phyloP scores from a whole-genome alignment of 495 filamentous ascomycete species.

The Jackrogersella multiformis region DNA sequence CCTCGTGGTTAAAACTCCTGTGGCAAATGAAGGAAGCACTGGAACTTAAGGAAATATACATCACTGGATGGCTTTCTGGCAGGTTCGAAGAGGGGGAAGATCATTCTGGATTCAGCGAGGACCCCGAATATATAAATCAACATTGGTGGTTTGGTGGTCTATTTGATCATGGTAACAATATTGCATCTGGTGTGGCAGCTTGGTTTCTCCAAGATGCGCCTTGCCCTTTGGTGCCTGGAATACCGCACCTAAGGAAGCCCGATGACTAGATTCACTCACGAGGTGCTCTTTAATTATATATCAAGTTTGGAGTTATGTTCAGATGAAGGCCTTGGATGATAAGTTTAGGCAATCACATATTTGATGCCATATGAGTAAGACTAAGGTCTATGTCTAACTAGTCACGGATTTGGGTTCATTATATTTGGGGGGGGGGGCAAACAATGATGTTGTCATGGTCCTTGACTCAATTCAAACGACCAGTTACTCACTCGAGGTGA shows the following conservation, averaged over 20 bases:
- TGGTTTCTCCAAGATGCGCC: slow-evolving; percentile 9
- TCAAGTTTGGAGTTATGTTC: too few relatives aligned
- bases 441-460: not conserved
- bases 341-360: too few relatives aligned
- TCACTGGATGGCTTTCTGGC: not conserved
- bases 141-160: not conserved
- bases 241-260: not conserved
- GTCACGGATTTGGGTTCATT: not conserved
- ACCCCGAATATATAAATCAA: not conserved
- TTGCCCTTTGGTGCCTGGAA: not conserved
- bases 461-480: not conserved
- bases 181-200: not conserved
- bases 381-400: not conserved
- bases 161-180: not conserved
- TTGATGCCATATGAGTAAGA: too few relatives aligned
- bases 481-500: too few relatives aligned
- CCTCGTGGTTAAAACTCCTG: not conserved
- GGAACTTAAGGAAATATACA: not conserved
- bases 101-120: not conserved
- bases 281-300: too few relatives aligned
- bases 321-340: too few relatives aligned
- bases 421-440: not conserved
- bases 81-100: not conserved
- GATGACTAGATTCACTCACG: too few relatives aligned
- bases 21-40: not conserved